These are phyloP conservation scores for Ustilago vetiveriae DNA, from an alignment of 1,284 basidiomycete genomes.

Conservation along the genomic window DNA sequence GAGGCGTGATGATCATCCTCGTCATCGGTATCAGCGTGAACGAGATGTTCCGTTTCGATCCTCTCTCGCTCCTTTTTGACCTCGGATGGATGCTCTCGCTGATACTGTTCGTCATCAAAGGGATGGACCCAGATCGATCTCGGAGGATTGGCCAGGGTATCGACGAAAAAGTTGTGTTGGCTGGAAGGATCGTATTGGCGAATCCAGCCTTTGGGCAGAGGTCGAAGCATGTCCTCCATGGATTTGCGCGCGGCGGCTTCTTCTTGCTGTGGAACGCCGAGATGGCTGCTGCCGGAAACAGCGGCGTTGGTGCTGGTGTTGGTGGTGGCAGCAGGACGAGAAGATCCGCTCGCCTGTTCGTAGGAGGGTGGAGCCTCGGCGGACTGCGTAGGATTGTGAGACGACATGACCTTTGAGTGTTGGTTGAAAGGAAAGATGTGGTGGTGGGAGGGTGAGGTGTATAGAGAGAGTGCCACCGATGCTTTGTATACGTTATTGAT, in stretches of 20 bases:
- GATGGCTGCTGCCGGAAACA: conserved; percentile 3
- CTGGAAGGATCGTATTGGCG: conserved; percentile 58
- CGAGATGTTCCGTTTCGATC: conserved; percentile 21
- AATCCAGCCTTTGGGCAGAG: conserved; percentile 59
- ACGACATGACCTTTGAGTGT: conserved; percentile 4
- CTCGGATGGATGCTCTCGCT: conserved; percentile 35
- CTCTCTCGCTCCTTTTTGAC: conserved; percentile 20
- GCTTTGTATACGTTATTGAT: no score
- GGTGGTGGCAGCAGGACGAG: conserved; percentile 5
- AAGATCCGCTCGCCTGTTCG: conserved; percentile 32
- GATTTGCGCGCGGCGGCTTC: conserved; percentile 21
- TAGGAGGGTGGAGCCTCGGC: conserved; percentile 40
- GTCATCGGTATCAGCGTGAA: conserved; percentile 50
- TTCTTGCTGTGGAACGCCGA: conserved; percentile 14
- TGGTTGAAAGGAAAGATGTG: background rate
- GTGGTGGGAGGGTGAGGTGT: background rate
- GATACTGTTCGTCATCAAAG: conserved; percentile 51
- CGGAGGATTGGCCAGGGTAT: conserved; percentile 62
- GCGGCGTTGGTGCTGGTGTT: conserved; percentile 1
- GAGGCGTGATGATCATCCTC: conserved; percentile 26
- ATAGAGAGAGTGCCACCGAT: background rate
- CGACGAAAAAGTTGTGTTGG: conserved; percentile 61
- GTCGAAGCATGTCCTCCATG: conserved; percentile 53
- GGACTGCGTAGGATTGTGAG: conserved; percentile 7
- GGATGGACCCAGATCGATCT: conserved; percentile 67